phyloP scores from a whole-genome alignment of 2,329 filamentous ascomycete species.

The Cytospora paraplurivora region DNA sequence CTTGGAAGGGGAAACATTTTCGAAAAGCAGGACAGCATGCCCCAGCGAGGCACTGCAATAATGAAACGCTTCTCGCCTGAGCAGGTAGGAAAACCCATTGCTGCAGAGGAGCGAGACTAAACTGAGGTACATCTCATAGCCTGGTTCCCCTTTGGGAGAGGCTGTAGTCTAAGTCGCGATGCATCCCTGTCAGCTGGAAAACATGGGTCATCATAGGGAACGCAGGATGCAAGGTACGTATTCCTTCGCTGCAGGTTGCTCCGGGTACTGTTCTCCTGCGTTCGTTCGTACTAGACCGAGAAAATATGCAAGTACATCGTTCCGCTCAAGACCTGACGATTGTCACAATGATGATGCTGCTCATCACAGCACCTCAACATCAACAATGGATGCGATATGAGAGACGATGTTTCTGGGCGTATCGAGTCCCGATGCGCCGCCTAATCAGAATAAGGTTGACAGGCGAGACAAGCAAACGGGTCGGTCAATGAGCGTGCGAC shows the following conservation, averaged over 20 bases:
- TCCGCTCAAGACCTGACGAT: conserved; percentile 8
- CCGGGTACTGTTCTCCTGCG: conserved; percentile 11
- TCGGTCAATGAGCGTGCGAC: conserved; percentile 8
- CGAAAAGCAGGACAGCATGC: conserved; percentile 37
- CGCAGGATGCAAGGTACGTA: conserved; percentile 33
- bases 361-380: conserved; percentile 17
- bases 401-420: conserved; percentile 18
- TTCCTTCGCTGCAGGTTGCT: conserved; percentile 23
- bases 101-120: conserved; percentile 25
- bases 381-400: conserved; percentile 20
- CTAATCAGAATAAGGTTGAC: conserved; percentile 17
- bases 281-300: conserved; percentile 4
- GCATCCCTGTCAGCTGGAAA: conserved; percentile 35
- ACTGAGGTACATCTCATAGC: conserved; percentile 25
- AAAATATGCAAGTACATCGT: conserved; percentile 6
- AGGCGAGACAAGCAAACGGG: conserved; percentile 17
- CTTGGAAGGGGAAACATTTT: conserved; percentile 42
- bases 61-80: conserved; percentile 39
- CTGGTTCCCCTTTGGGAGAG: conserved; percentile 30
- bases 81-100: conserved; percentile 32
- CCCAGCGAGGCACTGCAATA: conserved; percentile 45
- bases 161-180: conserved; percentile 32
- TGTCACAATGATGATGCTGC: conserved; percentile 11
- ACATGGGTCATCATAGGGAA: conserved; percentile 28
- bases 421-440: conserved; percentile 16